Percentiles rank a stretch among this genome's conserved stretches.
phyloP scores from a whole-genome alignment of 371 early-diverging fungal species.

The Apophysomyces elegans region DNA sequence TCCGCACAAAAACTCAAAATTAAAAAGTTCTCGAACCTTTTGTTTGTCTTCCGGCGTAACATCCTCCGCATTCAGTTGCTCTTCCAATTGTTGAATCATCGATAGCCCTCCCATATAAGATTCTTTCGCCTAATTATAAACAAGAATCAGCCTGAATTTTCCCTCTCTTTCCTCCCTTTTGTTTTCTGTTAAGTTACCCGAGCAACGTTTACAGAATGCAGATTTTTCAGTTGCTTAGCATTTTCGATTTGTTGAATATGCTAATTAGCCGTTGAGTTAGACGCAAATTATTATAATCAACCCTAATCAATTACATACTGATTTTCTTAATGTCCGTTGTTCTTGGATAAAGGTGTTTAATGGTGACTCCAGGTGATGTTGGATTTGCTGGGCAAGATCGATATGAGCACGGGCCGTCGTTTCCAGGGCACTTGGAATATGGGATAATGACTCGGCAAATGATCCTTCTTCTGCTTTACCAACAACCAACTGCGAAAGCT shows the following conservation, averaged over 20 bases:
- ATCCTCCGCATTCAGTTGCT: background rate
- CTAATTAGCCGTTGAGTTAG: constrained; percentile 15
- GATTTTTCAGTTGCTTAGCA: constrained; percentile 38
- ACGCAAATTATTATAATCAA: no score
- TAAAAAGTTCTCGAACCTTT: background rate
- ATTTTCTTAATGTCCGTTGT: constrained; percentile 40
- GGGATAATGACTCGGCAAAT: constrained; percentile 43
- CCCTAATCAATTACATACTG: constrained; percentile 23
- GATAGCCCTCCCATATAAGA: constrained; percentile 23
- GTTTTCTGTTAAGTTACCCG: constrained; percentile 29
- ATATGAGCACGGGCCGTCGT: constrained; percentile 53
- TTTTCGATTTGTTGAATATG: constrained; percentile 50
- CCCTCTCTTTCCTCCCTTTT: background rate
- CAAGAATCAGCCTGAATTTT: no score
- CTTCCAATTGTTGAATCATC: constrained; percentile 23
- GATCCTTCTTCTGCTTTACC: constrained; percentile 45
- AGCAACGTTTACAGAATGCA: constrained; percentile 45
- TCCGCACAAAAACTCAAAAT: background rate
- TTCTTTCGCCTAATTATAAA: constrained; percentile 27
- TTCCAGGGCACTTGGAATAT: constrained; percentile 47
- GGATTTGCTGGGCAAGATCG: constrained; percentile 48
- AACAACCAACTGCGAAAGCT: constrained; percentile 33
- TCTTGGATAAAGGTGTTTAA: constrained; percentile 44
- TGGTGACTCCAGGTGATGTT: constrained; percentile 43
- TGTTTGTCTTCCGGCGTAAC: background rate